phyloP scores from a whole-genome alignment of 768 basidiomycete species.

The Mycena alexandri region DNA sequence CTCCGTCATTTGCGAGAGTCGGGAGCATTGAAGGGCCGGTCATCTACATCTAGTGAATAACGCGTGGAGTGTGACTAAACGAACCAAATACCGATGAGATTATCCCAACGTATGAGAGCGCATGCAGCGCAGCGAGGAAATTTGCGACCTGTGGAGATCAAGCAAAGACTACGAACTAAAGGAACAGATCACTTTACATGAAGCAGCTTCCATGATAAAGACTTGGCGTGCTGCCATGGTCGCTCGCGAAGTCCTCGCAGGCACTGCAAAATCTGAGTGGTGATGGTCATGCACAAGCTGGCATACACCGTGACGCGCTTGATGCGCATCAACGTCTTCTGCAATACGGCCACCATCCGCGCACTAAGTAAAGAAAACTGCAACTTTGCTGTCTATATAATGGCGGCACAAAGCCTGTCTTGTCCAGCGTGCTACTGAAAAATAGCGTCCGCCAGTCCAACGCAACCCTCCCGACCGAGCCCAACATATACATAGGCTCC shows the following conservation, averaged over 20 bases:
- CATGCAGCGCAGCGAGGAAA: constrained; percentile 67
- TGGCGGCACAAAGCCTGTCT: too few species aligned
- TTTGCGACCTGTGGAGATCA: constrained; percentile 61
- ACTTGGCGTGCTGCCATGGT: constrained; percentile 39
- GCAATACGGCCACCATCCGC: too few species aligned
- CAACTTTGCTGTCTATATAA: too few species aligned
- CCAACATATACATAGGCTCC: too few species aligned
- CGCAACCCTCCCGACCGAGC: too few species aligned
- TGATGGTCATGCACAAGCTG: background rate
- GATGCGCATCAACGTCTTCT: too few species aligned
- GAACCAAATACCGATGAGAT: constrained; percentile 60
- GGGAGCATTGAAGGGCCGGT: constrained; percentile 86
- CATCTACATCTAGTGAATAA: constrained; percentile 58
- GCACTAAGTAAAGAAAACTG: too few species aligned
- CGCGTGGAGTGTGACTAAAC: constrained; percentile 14
- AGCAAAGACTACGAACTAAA: background rate
- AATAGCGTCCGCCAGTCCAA: too few species aligned
- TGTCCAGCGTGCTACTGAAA: too few species aligned
- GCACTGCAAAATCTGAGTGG: background rate
- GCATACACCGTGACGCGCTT: too few species aligned
- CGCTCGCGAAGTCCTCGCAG: constrained; percentile 6
- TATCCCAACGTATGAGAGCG: constrained; percentile 72
- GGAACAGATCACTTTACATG: constrained; percentile 29
- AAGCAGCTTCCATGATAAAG: constrained; percentile 27
- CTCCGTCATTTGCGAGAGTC: constrained; percentile 71